Evolutionary conservation across 2,329 filamentous ascomycete genomes (phyloP), one percentile per base, ranked within the genome.

Genomic region (Fusarium compactum): DNA sequence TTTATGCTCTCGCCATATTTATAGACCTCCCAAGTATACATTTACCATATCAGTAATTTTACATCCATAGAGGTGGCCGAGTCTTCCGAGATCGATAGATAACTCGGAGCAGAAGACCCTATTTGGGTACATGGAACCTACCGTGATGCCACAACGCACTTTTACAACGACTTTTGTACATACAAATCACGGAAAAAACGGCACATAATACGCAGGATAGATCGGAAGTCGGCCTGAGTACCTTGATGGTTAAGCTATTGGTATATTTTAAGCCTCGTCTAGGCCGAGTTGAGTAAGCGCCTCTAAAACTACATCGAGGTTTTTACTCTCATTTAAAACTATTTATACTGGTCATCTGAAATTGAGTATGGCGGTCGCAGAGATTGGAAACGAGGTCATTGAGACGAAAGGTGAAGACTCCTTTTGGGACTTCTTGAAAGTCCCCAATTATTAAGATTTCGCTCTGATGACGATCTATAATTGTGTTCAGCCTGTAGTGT

Each of bases 111-210:
- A 38, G 7, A 38, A 12, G 34, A 38, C 3, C 34, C 34, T n/a
- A 38, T 38, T 38, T 10, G 18, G 2, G n/a, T 38, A 38, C 10
- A 4, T 38, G 34, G 34, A n/a, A n/a, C 7, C 6, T 38, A n/a
- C 18, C 18, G 18, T n/a, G 10, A 38, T 10, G 34, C 34, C 34
- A n/a, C 34, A 7, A 38, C 18, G 10, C 18, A 4, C 7, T n/a
- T n/a, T 38, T 7, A 0, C 0, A 38, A 38, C 10, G 5, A 6
- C 34, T 12, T 1, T 38, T n/a, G 3, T 12, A 4, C n/a, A 6
- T 38, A 38, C 1, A 38, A 3, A n/a, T 12, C 3, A n/a, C 34
- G 18, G 34, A 1, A 38, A 38, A 12, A n/a, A 38, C 34, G 34
- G 34, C 34, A 38, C n/a, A 2, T 7, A 38, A 38, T 12, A 2